Base-by-base conservation (phyloP, 805 yeast genomes). In the Candida chilensis region DNA sequence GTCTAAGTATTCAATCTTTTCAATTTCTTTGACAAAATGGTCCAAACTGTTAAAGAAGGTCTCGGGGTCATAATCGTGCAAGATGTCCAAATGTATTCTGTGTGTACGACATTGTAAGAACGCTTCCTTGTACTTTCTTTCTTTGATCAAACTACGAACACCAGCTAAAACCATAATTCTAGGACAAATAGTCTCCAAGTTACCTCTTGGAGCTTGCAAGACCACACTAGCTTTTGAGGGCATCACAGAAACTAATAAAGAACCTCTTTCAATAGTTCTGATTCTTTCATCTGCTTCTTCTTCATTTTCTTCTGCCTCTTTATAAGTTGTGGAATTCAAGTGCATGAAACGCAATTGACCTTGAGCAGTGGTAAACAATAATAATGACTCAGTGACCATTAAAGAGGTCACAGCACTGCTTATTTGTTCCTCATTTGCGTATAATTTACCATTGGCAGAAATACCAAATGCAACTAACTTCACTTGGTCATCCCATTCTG, bases 121-220 rank as follows among this genome's bases (percentile, higher is more conserved):
- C 0, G 98, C 98, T n/a, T 64, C 65, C 28, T 57, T 60, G 45
- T 80, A 92, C 20, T 73, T 59, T 34, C 55, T 62, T 1, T 61
- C 56, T 20, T 67, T 61, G 37, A 92, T 85, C 40, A 68, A 67
- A 20, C 68, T 63, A 40, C 98, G 71, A 16, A 92, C 94, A 15
- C 80, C 92, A 9, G 83, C 70, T 24, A 92, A 59, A 3, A 90
- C 94, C 81, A 92, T 77, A 27, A 92, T 82, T 51, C 98, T 70
- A 10, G 99, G 98, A 45, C 75, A 78, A 13, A 92, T 82, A 0
- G 97, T 87, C 53, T 92, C 99, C 41, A 92, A 60, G 46, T 92
- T 92, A 37, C 99, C 99, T 50, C 99, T 72, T 35, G 94, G 94
- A 4, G 96, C 96, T 52, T 92, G 96, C 31, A 92, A 62, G 4